These are phyloP conservation scores for Raffaelea ambrosiae DNA, from an alignment of 2,329 filamentous ascomycete species.

Conservation along the genomic window DNA sequence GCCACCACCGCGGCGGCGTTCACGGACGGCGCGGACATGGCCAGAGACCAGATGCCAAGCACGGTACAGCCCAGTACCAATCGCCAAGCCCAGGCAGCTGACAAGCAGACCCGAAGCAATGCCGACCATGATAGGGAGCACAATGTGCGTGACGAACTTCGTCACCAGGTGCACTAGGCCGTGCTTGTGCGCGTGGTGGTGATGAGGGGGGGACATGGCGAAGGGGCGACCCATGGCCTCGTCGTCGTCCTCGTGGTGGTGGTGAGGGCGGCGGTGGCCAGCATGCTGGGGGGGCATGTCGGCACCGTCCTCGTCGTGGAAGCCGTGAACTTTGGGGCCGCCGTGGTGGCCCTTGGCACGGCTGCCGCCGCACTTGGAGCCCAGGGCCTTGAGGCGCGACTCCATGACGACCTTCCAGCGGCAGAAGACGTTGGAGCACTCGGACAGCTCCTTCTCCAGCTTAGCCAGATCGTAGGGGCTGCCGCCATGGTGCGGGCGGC, in stretches of 20 bases:
- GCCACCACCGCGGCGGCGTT: constrained; percentile 6
- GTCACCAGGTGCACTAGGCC: constrained; percentile 40
- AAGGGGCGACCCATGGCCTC: constrained; percentile 6
- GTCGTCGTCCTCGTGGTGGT: constrained; percentile 15
- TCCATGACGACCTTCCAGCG: constrained; percentile 44
- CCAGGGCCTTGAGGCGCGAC: constrained; percentile 26
- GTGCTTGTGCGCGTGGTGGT: constrained; percentile 20
- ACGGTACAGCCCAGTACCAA: constrained; percentile 54
- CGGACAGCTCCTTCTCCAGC: constrained; percentile 18
- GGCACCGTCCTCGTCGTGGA: constrained; percentile 2
- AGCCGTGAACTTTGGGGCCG: too few relatives aligned
- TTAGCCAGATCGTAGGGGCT: background rate
- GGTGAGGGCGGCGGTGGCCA: background rate
- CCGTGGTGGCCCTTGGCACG: constrained; percentile 9
- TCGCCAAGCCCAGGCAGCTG: constrained; percentile 58
- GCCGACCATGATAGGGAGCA: constrained; percentile 61
- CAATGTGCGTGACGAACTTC: constrained; percentile 51
- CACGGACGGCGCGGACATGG: constrained; percentile 27
- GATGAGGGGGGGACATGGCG: too few relatives aligned
- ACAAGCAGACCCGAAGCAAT: constrained; percentile 59
- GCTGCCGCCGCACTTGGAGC: constrained; percentile 29
- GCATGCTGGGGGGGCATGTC: background rate
- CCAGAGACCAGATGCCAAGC: constrained; percentile 43
- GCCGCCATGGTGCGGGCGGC: background rate
- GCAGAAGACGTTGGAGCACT: constrained; percentile 41